These are phyloP conservation scores for Filobasidium wieringae DNA, from an alignment of 768 basidiomycete genomes.

Conservation along the genomic window DNA sequence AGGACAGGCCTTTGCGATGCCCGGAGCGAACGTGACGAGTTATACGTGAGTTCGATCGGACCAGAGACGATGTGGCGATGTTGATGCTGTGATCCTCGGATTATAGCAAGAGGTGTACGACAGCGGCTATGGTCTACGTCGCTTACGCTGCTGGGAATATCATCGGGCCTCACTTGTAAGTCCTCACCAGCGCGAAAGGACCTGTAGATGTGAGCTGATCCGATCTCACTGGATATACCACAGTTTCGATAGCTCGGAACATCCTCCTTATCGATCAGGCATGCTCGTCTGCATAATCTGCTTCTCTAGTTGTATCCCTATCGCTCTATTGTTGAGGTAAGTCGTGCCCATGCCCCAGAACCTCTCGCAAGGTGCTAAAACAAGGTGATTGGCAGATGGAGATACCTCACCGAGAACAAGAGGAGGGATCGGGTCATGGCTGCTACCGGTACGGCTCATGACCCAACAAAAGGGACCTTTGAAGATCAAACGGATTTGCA, in stretches of 20 bases:
- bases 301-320: constrained; percentile 15
- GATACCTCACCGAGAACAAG: constrained; percentile 7
- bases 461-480: constrained; percentile 4
- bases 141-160: constrained; percentile 23
- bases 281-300: constrained; percentile 20
- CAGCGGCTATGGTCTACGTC: constrained; percentile 22
- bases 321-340: constrained; percentile 9
- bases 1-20: constrained; percentile 22
- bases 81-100: not conserved
- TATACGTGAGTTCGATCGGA: constrained; percentile 14
- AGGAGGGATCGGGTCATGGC: constrained; percentile 3
- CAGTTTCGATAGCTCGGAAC: constrained; percentile 19
- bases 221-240: not conserved
- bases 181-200: too few species aligned
- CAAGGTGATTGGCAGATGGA: not conserved
- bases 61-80: not conserved
- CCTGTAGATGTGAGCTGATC: not conserved
- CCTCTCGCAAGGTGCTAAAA: not conserved
- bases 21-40: constrained; percentile 21
- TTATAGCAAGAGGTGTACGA: constrained; percentile 16
- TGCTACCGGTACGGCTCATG: not conserved
- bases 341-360: not conserved
- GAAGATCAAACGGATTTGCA: constrained; percentile 4
- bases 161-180: constrained; percentile 18
- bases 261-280: constrained; percentile 19